These are phyloP conservation scores for Senna siamea DNA, from an alignment of 306 rosid species.

Conservation along the genomic window DNA sequence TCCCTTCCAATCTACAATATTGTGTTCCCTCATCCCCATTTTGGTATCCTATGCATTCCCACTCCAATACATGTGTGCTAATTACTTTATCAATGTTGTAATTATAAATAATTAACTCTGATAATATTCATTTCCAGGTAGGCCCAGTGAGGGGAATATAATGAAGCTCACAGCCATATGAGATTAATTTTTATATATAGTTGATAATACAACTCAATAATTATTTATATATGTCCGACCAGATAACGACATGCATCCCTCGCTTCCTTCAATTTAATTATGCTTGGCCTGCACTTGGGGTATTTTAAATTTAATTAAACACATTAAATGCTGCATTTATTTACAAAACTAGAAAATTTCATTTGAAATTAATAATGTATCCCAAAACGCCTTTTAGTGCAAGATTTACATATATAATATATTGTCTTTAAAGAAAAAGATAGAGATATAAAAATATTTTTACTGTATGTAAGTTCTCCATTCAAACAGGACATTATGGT, in stretches of 20 bases:
- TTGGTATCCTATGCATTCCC: conserved; percentile 58
- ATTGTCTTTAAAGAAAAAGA: no score
- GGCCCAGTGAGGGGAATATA: conserved; percentile 44
- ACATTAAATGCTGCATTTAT: no score
- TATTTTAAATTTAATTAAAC: no score
- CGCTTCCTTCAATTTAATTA: conserved; percentile 24
- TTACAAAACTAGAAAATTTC: no score
- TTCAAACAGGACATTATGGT: no score
- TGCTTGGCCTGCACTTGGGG: no score
- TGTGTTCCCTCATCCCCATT: conserved; percentile 52
- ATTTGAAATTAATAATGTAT: no score
- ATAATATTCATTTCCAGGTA: conserved; percentile 35
- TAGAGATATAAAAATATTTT: no score
- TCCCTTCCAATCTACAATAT: conserved; percentile 45
- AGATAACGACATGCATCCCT: conserved; percentile 46
- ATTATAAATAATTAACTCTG: conserved; percentile 29
- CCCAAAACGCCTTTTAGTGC: no score
- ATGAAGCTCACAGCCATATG: conserved; percentile 37
- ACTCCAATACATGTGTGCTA: conserved; percentile 39
- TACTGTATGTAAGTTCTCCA: no score
- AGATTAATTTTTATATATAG: no score
- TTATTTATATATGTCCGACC: conserved; percentile 45
- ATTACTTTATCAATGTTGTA: conserved; percentile 1
- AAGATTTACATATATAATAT: no score
- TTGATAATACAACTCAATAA: conserved; percentile 25